A percentile compares a stretch with the other conserved stretches of the same genome.
phyloP scores from a whole-genome alignment of 164 flowering plant genomes.

The Saururus chinensis region DNA sequence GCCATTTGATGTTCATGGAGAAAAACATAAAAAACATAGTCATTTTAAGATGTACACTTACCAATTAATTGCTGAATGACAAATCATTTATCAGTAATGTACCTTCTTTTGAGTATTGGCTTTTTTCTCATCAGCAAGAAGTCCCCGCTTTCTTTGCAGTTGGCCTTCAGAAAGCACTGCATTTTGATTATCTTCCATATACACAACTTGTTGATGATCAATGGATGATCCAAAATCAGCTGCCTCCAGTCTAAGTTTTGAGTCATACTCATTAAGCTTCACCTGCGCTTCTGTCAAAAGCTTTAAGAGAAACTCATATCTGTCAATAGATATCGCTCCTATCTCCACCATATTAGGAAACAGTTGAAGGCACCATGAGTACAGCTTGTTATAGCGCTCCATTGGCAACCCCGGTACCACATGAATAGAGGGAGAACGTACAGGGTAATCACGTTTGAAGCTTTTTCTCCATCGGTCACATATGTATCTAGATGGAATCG shows the following conservation, averaged over 20 bases:
- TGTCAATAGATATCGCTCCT: neutral
- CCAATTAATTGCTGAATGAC: neutral
- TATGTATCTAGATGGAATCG: constrained; percentile 54
- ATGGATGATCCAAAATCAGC: neutral
- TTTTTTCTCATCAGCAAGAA: neutral
- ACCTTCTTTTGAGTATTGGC: neutral
- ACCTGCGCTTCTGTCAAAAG: neutral
- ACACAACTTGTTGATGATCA: neutral
- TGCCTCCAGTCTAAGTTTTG: neutral
- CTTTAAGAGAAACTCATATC: neutral
- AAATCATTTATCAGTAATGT: neutral
- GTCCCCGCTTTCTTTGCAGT: neutral
- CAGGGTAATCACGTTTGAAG: neutral
- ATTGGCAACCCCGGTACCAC: neutral
- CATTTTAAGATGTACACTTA: no score
- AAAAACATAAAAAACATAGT: neutral
- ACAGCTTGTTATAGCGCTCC: constrained; percentile 2
- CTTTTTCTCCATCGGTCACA: constrained; percentile 55
- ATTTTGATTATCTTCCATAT: neutral
- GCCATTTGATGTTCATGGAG: neutral
- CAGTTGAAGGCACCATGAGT: neutral
- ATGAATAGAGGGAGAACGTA: neutral
- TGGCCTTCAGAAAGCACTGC: neutral
- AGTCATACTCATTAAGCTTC: neutral
- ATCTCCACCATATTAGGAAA: neutral